These are phyloP conservation scores for Lichenothelia convexa DNA, from an alignment of 495 filamentous ascomycete genomes.

Conservation along the genomic window DNA sequence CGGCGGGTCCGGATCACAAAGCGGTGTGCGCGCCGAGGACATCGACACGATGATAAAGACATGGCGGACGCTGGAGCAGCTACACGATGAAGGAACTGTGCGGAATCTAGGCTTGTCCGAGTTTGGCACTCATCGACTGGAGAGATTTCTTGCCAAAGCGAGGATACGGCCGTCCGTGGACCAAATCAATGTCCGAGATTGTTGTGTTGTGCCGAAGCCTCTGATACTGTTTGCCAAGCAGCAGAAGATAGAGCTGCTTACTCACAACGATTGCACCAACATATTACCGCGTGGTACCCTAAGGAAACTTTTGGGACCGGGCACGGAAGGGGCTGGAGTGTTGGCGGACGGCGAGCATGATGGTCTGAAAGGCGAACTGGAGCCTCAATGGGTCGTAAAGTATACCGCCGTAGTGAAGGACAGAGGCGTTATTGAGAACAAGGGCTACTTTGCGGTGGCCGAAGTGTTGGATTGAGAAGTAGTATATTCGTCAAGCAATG, in stretches of 20 bases:
- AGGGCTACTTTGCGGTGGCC: slow-evolving; percentile 84
- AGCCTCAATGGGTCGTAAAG: slow-evolving; percentile 88
- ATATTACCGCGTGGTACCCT: slow-evolving; percentile 72
- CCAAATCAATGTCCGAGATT: slow-evolving; percentile 95
- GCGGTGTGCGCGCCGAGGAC: slow-evolving; percentile 35
- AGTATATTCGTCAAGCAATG: no score
- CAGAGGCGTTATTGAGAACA: slow-evolving; percentile 94
- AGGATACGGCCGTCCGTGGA: slow-evolving; percentile 64
- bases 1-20: slow-evolving; percentile 21
- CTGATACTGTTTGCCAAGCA: slow-evolving; percentile 71
- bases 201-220: slow-evolving; percentile 84
- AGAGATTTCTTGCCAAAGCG: slow-evolving; percentile 44
- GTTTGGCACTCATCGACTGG: slow-evolving; percentile 67
- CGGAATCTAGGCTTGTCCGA: slow-evolving; percentile 68
- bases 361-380: slow-evolving; percentile 53
- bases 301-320: slow-evolving; percentile 56
- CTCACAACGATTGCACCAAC: slow-evolving; percentile 87
- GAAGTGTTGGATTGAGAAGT: slow-evolving; percentile 35
- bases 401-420: slow-evolving; percentile 96
- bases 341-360: slow-evolving; percentile 29
- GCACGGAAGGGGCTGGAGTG: slow-evolving; percentile 42
- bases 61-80: slow-evolving; percentile 51
- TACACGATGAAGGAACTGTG: slow-evolving; percentile 55
- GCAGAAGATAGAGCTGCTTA: slow-evolving; percentile 70
- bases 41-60: slow-evolving; percentile 45